Base-by-base conservation (phyloP, 805 yeast genomes). In the Metschnikowia dekortorum region DNA sequence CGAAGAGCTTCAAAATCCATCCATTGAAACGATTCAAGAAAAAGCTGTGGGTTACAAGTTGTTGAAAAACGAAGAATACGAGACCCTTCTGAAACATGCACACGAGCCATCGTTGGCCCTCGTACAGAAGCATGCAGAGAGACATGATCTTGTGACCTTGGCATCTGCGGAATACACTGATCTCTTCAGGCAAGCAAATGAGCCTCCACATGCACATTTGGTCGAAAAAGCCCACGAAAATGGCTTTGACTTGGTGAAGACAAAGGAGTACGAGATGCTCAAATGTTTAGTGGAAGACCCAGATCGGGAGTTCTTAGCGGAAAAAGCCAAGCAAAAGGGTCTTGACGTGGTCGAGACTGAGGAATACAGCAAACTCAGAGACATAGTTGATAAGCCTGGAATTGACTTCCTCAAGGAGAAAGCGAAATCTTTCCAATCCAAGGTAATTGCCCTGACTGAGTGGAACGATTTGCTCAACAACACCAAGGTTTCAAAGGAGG, bases 81-180 rank as follows among this genome's bases (percentile, higher is more conserved):
- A 49, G 1, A 16, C 41, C 0, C 53, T 70, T 45, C 42, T 45
- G 7, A 47, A 49, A 8, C 49, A 41, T 10, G 60, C 60, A 0
- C 42, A 46, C 13, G 53, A 51, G 9, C 66, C 66, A 29, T 55
- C 62, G 14, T 60, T 70, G 32, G 64, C 62, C 18, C 72, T 67
- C 35, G 64, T 73, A 6, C 67, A 71, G 44, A 50, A 56, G 11
- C 65, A 64, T 10, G 75, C 75, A 0, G 74, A 69, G 44, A 63
- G 50, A n/a, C 64, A 61, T 40, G 61, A 63, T 11, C 63, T 56
- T 10, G 59, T 69, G 7, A 67, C 75, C 2, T 57, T 73, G 41
- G 46, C 64, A 1, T 61, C 64, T 48, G 39, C 50, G 1, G 77
- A 73, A 50, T 70, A 68, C 44, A 62, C 74, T 22, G 57, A 60